These are phyloP conservation scores for Chlamydomonas schloesseri DNA, from an alignment of 139 green algal genomes.

Conservation along the genomic window DNA sequence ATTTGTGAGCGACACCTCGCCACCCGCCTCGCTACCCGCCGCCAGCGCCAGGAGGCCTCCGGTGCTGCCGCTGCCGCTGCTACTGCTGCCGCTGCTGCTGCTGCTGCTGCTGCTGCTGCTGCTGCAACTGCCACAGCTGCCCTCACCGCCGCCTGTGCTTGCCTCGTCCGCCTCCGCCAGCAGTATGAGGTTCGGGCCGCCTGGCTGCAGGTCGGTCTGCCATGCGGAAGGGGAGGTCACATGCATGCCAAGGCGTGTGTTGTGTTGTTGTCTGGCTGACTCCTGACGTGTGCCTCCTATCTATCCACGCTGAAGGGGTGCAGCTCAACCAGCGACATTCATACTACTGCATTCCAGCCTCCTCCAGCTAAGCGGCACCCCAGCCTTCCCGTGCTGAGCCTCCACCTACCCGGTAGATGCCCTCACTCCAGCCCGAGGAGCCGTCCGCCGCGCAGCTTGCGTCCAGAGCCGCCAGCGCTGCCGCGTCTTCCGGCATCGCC, in stretches of 20 bases:
- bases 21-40: slow-evolving; percentile 37
- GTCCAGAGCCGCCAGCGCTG: slow-evolving; percentile 21
- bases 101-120: neutral
- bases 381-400: neutral
- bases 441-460: neutral
- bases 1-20: slow-evolving; percentile 47
- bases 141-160: no score
- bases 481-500: slow-evolving; percentile 3
- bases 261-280: neutral
- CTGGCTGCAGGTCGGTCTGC: slow-evolving; percentile 25
- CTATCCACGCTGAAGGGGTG: no score
- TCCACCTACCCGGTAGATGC: neutral
- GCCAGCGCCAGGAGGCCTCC: neutral
- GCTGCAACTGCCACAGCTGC: neutral
- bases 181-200: slow-evolving; percentile 20
- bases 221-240: no score
- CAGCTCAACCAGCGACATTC: no score
- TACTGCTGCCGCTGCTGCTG: slow-evolving; percentile 9
- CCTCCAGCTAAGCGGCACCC: no score
- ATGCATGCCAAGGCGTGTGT: neutral
- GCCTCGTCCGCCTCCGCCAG: neutral
- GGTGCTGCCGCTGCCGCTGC: neutral
- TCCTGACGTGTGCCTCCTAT: no score
- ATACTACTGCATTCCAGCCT: no score
- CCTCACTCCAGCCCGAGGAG: slow-evolving; percentile 18